phyloP scores from a whole-genome alignment of 805 yeast species.

The Priceomyces fermenticarens region DNA sequence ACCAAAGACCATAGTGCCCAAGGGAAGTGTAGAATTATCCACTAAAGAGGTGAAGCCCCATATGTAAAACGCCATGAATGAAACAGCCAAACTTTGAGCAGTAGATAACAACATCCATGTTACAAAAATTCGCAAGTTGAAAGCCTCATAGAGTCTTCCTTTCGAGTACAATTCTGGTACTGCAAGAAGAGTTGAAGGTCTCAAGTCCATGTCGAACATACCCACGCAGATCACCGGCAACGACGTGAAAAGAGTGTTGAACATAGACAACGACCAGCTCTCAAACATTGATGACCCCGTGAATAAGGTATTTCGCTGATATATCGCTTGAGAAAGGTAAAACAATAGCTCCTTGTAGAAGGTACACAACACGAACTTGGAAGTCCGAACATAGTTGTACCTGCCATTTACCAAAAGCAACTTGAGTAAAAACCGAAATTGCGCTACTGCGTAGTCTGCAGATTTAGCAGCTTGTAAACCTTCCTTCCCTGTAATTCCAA shows the following conservation, averaged over 20 bases:
- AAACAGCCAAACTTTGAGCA: slow-evolving; percentile 63
- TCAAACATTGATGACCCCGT: slow-evolving; percentile 94
- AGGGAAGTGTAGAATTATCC: slow-evolving; percentile 78
- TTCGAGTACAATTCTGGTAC: slow-evolving; percentile 84
- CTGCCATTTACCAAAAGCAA: slow-evolving; percentile 91
- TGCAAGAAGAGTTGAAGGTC: slow-evolving; percentile 83
- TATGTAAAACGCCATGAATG: slow-evolving; percentile 61
- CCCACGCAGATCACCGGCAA: slow-evolving; percentile 90
- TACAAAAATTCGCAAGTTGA: slow-evolving; percentile 66
- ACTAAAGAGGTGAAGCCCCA: slow-evolving; percentile 69
- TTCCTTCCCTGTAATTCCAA: slow-evolving; percentile 96
- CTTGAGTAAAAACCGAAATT: slow-evolving; percentile 80
- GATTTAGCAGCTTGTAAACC: slow-evolving; percentile 96
- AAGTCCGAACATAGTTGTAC: slow-evolving; percentile 88
- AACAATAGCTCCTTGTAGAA: slow-evolving; percentile 92
- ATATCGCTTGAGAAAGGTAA: slow-evolving; percentile 83
- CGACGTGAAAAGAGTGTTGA: slow-evolving; percentile 92
- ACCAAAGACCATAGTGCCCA: slow-evolving; percentile 75
- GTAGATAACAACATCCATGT: slow-evolving; percentile 80
- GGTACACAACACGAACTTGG: slow-evolving; percentile 88
- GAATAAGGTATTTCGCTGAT: slow-evolving; percentile 81
- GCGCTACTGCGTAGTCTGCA: slow-evolving; percentile 93
- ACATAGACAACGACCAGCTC: slow-evolving; percentile 96
- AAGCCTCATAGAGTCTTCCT: slow-evolving; percentile 73
- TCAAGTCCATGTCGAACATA: slow-evolving; percentile 89